phyloP scores from a whole-genome alignment of 139 green algal species.

The Tetraselmis chui region DNA sequence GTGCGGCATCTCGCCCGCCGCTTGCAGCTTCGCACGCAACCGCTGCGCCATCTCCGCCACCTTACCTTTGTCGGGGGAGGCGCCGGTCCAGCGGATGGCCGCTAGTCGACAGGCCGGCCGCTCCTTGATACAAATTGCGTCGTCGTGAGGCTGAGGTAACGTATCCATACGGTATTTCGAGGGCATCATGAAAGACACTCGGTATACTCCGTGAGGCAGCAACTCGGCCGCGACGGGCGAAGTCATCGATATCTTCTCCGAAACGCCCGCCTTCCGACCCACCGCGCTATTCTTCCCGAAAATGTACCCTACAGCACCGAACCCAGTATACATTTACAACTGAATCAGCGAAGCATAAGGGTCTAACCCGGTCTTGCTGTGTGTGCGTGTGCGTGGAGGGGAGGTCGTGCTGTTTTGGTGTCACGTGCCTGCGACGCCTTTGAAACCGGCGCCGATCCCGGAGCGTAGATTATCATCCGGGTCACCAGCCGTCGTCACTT shows the following conservation, averaged over 20 bases:
- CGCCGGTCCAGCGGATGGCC: neutral
- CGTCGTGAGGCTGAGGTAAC: conserved; percentile 49
- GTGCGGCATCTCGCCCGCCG: neutral
- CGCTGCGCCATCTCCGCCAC: neutral
- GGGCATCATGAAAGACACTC: conserved; percentile 60
- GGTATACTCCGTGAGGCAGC: neutral
- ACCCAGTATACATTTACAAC: conserved; percentile 1
- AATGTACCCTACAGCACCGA: conserved; percentile 49
- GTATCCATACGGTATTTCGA: conserved; percentile 45
- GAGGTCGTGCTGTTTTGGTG: too few species aligned
- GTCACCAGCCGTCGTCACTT: neutral
- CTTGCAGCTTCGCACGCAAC: neutral
- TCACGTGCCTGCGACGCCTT: neutral
- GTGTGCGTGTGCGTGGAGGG: too few species aligned
- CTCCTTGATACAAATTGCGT: conserved; percentile 20
- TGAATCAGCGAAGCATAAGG: neutral
- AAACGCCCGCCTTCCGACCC: neutral
- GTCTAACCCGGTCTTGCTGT: too few species aligned
- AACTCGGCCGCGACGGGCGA: conserved; percentile 42
- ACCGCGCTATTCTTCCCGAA: conserved; percentile 49
- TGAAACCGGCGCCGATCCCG: conserved; percentile 32
- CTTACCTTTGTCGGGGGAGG: neutral
- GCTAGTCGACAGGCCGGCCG: neutral
- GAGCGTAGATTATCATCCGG: conserved; percentile 23
- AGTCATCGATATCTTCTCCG: conserved; percentile 53